These are phyloP conservation scores for Polyplosphaeria fusca DNA, from an alignment of 495 filamentous ascomycete species.

Conservation along the genomic window DNA sequence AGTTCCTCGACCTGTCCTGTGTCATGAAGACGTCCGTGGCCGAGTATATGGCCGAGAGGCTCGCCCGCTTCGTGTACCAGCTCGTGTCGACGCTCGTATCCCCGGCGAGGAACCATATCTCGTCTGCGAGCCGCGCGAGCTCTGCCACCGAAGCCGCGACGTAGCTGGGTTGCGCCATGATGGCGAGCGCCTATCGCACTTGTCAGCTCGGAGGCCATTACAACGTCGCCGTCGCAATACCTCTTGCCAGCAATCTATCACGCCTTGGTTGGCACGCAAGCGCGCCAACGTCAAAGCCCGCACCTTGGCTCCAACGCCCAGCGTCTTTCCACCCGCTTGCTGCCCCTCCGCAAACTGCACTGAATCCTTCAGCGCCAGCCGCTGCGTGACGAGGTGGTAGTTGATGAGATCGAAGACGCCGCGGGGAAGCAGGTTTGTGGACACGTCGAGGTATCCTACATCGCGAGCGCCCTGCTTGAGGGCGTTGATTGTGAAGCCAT, in stretches of 20 bases:
- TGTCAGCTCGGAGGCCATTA: too few relatives aligned
- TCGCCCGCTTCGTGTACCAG: conserved; percentile 89
- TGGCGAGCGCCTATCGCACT: conserved; percentile 67
- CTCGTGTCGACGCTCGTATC: conserved; percentile 74
- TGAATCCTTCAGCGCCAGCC: conserved; percentile 52
- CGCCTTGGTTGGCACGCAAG: conserved; percentile 63
- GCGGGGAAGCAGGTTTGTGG: conserved; percentile 73
- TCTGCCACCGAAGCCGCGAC: conserved; percentile 74
- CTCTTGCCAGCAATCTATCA: conserved; percentile 80
- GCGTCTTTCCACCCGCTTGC: conserved; percentile 17
- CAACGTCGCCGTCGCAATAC: conserved; percentile 46
- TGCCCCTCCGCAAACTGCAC: conserved; percentile 47
- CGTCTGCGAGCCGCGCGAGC: conserved; percentile 75
- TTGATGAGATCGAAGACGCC: conserved; percentile 77
- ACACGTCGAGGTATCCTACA: conserved; percentile 80
- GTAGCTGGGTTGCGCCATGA: conserved; percentile 78
- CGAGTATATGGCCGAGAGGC: conserved; percentile 75
- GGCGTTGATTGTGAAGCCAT: conserved; percentile 74
- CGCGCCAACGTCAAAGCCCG: conserved; percentile 66
- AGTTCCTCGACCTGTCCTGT: conserved; percentile 65
- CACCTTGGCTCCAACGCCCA: conserved; percentile 55
- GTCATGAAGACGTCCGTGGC: conserved; percentile 86
- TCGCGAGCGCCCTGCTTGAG: conserved; percentile 77
- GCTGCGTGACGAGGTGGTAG: conserved; percentile 73
- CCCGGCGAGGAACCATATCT: conserved; percentile 81